Conservation (phyloP, 805 yeast genomes). For the Candida glaebosa region DNA sequence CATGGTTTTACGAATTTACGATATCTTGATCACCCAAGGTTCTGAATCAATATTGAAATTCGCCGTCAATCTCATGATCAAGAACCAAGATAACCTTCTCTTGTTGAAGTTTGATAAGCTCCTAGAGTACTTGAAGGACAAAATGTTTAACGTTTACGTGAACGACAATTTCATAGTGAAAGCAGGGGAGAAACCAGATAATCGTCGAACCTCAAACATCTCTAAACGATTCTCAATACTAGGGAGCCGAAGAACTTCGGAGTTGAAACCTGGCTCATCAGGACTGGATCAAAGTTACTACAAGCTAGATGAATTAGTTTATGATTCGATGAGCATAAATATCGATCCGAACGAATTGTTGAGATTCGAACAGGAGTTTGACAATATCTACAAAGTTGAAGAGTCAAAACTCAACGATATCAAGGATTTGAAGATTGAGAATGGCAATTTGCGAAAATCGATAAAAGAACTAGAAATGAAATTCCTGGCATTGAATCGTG, state of each 20-base stretch:
- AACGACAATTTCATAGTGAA: constrained; percentile 30
- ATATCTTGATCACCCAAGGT: constrained; percentile 88
- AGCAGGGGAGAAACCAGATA: constrained; percentile 11
- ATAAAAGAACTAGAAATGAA: constrained; percentile 70
- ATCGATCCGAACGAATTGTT: constrained; percentile 70
- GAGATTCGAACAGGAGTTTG: constrained; percentile 71
- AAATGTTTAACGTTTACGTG: constrained; percentile 68
- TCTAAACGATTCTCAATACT: constrained; percentile 23
- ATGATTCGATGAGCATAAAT: constrained; percentile 71
- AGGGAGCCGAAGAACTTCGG: constrained; percentile 18
- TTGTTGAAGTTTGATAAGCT: constrained; percentile 71
- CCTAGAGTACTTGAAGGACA: constrained; percentile 73
- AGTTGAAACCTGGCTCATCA: not conserved
- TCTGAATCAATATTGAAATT: constrained; percentile 80
- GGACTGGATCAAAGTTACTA: constrained; percentile 33
- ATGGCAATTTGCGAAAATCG: constrained; percentile 70
- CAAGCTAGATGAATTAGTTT: constrained; percentile 69
- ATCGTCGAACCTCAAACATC: constrained; percentile 10
- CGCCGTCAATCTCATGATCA: constrained; percentile 74
- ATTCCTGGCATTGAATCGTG: constrained; percentile 66
- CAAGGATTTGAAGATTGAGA: constrained; percentile 54
- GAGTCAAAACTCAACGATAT: constrained; percentile 61
- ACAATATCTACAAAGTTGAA: constrained; percentile 67
- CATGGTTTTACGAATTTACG: constrained; percentile 83
- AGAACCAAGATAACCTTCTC: constrained; percentile 59